Base-by-base conservation (phyloP, 176 grass and related monocot species). In the Rhipidocladum racemiflorum region DNA sequence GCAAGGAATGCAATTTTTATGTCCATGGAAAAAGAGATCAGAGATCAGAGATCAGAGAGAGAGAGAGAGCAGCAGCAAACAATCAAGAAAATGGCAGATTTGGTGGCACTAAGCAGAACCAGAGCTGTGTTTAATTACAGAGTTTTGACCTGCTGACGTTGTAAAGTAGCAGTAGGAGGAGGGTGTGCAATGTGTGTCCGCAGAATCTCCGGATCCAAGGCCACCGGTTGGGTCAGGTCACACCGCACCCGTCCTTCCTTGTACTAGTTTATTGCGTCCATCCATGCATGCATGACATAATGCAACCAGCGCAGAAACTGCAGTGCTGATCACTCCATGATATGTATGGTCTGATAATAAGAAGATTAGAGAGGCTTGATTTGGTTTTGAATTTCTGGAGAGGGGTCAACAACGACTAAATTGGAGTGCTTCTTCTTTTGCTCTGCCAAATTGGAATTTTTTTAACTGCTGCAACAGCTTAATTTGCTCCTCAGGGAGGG, bases 131-230 rank as follows among this genome's bases (percentile, higher is more conserved):
- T 29, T 51, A 28, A 70, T 13, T 48, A 13, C 15, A 56, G 60
- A 30, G 70, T 45, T 86, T 55, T 77, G n/a, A 70, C 65, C n/a
- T 45, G 73, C 80, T 80, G 87, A 83, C 28, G 68, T 25, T 78
- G 43, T 82, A 48, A 85, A 82, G 61, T 46, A 30, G 29, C 12
- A 24, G 51, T 27, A 30, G 5, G 32, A n/a, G n/a, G 50, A 15
- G 40, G 27, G n/a, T 54, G 65, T 16, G 74, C 60, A 75, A 66
- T 79, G 81, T 84, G 76, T 85, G 82, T 85, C 77, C 81, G 87
- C 85, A 76, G 82, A 90, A 90, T 93, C 91, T 93, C 91, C 91
- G 91, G 91, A 93, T 93, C 91, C 91, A 78, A 90, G 88, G 83
- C 81, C 88, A 78, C 80, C 76, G 65, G 84, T 75, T 87, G 81